Base-by-base conservation (phyloP, 345 rosid species). In the Streptanthus diversifolius region DNA sequence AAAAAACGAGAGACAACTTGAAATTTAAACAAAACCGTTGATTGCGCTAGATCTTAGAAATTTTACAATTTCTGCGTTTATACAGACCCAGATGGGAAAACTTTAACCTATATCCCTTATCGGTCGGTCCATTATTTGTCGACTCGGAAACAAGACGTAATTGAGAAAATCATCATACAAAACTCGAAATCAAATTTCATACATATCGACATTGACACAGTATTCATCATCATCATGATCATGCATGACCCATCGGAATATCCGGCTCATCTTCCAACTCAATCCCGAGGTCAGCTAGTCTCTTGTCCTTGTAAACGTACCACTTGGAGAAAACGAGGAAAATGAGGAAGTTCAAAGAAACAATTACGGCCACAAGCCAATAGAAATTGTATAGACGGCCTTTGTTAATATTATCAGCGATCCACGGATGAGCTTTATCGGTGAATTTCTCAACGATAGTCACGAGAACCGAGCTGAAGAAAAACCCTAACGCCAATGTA, bases 281-380 rank as follows among this genome's bases (percentile, higher is more conserved):
- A 66, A 89, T 79, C 27, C 97, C 96, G 21, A 66, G 82, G 0
- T 80, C 91, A 6, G 86, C 93, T 36, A 95, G 79, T 75, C 92
- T 88, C 80, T 83, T 86, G 47, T 95, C 96, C 84, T 87, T 91
- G 85, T 95, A 95, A n/a, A 95, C 95, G 36, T 91, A 95, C 93
- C 97, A 79, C 68, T 70, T 88, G 11, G 99, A 84, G 81, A 84
- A 89, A 9, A 66, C 69, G 63, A 91, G 77, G 49, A 71, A 95
- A 1, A 88, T 7, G 9, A 75, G 62, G 3, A 88, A 82, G 80
- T 95, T 95, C 80, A 89, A 55, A 3, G 76, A 68, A 52, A 92
- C 88, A 69, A 95, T 36, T 13, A 80, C 66, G 1, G 95, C 89
- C 79, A 95, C 55, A 22, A 91, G 80, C 99, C 97, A 95, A 22